Evolutionary conservation across 1,284 basidiomycete species (phyloP).

Genomic region (Cutaneotrichosporon daszewskae): DNA sequence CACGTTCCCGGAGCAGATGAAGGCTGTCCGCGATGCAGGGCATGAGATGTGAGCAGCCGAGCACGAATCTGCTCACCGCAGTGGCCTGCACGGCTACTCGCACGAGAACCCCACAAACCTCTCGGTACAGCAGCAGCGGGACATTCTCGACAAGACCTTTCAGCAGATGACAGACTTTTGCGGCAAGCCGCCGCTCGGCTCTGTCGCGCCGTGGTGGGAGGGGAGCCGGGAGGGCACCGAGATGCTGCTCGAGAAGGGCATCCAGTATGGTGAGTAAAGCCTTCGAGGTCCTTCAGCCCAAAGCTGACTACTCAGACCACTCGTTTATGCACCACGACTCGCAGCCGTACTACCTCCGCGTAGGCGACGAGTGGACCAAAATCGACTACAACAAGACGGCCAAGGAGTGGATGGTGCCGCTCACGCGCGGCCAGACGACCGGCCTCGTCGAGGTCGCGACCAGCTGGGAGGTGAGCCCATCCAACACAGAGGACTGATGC

Average conservation of each 20-base stretch:
- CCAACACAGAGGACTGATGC: neutral
- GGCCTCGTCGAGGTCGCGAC: conserved; percentile 67
- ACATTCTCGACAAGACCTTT: conserved; percentile 64
- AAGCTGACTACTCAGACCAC: too few species aligned
- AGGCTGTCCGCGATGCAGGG: conserved; percentile 46
- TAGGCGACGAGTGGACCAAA: conserved; percentile 66
- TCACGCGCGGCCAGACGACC: conserved; percentile 60
- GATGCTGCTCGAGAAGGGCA: conserved; percentile 66
- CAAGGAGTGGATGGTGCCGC: conserved; percentile 68
- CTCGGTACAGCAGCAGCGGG: conserved; percentile 62
- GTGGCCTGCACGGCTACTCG: conserved; percentile 66
- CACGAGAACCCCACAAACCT: conserved; percentile 67
- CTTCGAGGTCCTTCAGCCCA: too few species aligned
- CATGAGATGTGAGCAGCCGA: conserved; percentile 47
- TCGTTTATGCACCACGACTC: conserved; percentile 56
- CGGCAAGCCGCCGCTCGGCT: conserved; percentile 59
- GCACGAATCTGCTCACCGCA: conserved; percentile 6
- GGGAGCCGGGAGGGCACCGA: conserved; percentile 62
- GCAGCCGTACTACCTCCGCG: conserved; percentile 65
- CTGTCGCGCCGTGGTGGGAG: conserved; percentile 75
- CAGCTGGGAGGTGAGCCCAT: too few species aligned
- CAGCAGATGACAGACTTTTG: conserved; percentile 64
- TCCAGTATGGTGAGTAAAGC: conserved; percentile 58
- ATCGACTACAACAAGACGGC: conserved; percentile 63
- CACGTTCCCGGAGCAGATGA: conserved; percentile 48